Conservation (phyloP, 257 asterid species). For the Striga asiatica region DNA sequence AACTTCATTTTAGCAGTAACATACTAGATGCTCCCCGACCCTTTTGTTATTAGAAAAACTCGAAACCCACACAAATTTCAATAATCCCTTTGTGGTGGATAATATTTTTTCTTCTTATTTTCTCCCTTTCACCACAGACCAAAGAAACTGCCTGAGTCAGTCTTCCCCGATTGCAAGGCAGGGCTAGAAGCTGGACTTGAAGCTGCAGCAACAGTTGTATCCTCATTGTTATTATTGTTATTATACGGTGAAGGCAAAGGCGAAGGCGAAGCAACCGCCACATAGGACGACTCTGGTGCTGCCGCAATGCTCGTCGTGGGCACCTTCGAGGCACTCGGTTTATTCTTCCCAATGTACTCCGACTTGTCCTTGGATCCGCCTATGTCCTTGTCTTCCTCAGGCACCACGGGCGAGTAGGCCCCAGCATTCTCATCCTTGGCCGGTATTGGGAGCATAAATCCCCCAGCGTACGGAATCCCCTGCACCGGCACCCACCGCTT, state of each 20-base stretch:
- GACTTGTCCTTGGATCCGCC: conserved; percentile 14
- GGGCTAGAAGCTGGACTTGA: conserved; percentile 9
- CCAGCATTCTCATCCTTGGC: conserved; percentile 14
- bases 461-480: conserved; percentile 31
- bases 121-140: too few relatives aligned
- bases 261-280: conserved; percentile 12
- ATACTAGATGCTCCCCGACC: too few relatives aligned
- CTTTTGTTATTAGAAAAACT: too few relatives aligned
- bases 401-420: conserved; percentile 36
- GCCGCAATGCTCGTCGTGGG: not conserved
- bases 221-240: too few relatives aligned
- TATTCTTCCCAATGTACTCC: not conserved
- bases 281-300: not conserved
- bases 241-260: conserved; percentile 6
- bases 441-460: conserved; percentile 38
- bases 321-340: not conserved
- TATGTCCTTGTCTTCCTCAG: conserved; percentile 47
- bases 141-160: not conserved
- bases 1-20: not conserved
- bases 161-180: not conserved
- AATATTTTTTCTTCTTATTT: too few relatives aligned
- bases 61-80: too few relatives aligned
- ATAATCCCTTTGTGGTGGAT: too few relatives aligned
- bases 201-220: too few relatives aligned
- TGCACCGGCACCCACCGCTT: conserved; percentile 33